A percentile compares a stretch with the other conserved stretches of the same genome.
These are phyloP conservation scores for Aspergillus quadricinctus DNA, from an alignment of 2,329 filamentous ascomycete genomes.

Conservation along the genomic window DNA sequence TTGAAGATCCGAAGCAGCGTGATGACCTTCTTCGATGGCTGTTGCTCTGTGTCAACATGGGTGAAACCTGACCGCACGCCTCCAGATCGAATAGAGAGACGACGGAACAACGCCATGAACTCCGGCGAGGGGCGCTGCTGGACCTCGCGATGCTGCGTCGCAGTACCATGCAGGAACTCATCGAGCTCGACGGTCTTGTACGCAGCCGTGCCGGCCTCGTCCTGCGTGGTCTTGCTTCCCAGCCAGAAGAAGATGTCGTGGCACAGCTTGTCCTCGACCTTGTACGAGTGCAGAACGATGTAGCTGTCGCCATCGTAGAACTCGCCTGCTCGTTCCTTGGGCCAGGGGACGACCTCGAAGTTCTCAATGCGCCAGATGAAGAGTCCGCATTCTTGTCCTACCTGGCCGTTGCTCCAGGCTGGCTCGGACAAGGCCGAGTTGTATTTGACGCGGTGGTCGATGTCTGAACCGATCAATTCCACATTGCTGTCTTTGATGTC, in stretches of 20 bases:
- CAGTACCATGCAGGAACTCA: conserved; percentile 59
- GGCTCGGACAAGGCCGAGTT: conserved; percentile 62
- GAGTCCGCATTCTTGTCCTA: conserved; percentile 54
- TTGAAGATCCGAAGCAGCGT: conserved; percentile 62
- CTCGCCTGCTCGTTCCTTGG: conserved; percentile 52
- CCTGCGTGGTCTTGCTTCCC: conserved; percentile 60
- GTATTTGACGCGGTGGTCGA: conserved; percentile 66
- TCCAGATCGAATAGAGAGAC: conserved; percentile 56
- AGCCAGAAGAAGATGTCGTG: conserved; percentile 71
- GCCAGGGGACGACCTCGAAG: conserved; percentile 61
- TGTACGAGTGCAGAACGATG: conserved; percentile 59
- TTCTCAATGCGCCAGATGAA: conserved; percentile 64
- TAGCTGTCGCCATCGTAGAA: conserved; percentile 68
- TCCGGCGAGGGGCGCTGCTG: conserved; percentile 56
- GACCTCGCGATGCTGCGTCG: conserved; percentile 62
- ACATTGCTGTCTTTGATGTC: conserved; percentile 67
- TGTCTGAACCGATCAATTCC: conserved; percentile 58
- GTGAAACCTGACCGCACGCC: conserved; percentile 60
- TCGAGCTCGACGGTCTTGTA: conserved; percentile 69
- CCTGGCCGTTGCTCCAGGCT: conserved; percentile 58
- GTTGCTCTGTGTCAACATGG: conserved; percentile 50
- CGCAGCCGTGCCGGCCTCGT: conserved; percentile 64
- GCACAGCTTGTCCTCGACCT: conserved; percentile 47
- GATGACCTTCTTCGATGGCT: conserved; percentile 44
- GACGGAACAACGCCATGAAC: conserved; percentile 59